phyloP scores from a whole-genome alignment of 2,329 filamentous ascomycete species.

The Lecanosticta acicola region DNA sequence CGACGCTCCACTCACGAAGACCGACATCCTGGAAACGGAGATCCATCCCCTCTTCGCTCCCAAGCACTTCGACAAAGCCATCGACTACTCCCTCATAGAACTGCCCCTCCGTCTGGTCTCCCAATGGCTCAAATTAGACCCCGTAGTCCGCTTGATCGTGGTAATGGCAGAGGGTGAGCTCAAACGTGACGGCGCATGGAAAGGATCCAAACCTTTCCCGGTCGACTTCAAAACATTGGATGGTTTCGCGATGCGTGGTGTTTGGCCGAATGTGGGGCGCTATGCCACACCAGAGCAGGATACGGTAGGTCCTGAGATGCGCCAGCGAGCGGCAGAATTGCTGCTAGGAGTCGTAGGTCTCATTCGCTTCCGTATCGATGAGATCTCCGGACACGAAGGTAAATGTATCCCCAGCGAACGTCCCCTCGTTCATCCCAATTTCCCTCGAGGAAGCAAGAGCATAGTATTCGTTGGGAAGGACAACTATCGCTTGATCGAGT shows the following conservation, averaged over 20 bases:
- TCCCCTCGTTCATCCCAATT: background rate
- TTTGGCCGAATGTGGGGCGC: background rate
- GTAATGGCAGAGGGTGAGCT: constrained; percentile 5
- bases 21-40: background rate
- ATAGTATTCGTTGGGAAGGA: background rate
- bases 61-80: background rate
- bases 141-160: constrained; percentile 1
- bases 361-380: background rate
- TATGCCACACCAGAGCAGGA: background rate
- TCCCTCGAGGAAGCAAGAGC: background rate
- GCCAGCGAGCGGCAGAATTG: background rate
- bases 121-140: constrained; percentile 2
- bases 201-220: background rate
- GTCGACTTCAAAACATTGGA: background rate
- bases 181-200: background rate
- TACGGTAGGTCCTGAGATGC: background rate
- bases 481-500: background rate
- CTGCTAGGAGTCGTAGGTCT: background rate
- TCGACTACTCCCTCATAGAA: constrained; percentile 3
- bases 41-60: constrained; percentile 4
- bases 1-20: background rate
- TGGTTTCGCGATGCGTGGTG: background rate
- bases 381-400: background rate
- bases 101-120: constrained; percentile 3
- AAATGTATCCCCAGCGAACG: background rate